Evolutionary conservation across 164 flowering plant genomes (phyloP), one percentile per base, ranked within the genome.

Genomic region (Stephania cephalantha): DNA sequence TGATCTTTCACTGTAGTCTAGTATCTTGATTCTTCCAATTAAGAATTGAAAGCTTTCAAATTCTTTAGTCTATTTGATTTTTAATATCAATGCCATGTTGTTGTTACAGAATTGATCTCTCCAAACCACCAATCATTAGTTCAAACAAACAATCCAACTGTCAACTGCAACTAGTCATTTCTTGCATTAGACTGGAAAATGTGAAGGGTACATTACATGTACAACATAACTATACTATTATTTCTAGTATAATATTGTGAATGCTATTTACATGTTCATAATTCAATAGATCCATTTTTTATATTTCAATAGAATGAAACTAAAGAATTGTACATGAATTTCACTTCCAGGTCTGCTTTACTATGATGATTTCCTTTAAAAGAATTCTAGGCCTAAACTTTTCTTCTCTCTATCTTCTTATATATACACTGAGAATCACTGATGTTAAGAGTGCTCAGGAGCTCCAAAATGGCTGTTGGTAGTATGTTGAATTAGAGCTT

Each of bases 401-500:
- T 18, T 11, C 18, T 68, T 68, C 70, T 68, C 8, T 66, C 69
- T 66, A 66, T 42, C 69, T 4, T 42, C 69, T 4, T 70, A 45
- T 70, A 30, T 70, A 70, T 35, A 35, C 42, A 35, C 42, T 35
- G 42, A 35, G 42, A 35, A 35, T 35, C 53, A 70, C 72, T 45
- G 72, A 46, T 46, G 17, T 13, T 3, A 35, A 35, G 5, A 45
- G 53, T 22, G 25, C 17, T n/a, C 66, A 46, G 1, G 15, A 17
- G 35, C 70, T 63, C 74, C 73, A 69, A 63, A 73, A 73, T 35
- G 42, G 42, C 42, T 2, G 77, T 63, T 35, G 52, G 74, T 25
- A 35, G 22, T 71, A 31, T 70, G 46, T 46, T 70, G 75, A 77
- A 1, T 74, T 46, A 3, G 74, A 46, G 42, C 42, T 35, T 30